Percentiles rank a stretch among this genome's conserved stretches.
Conservation (phyloP, 495 filamentous ascomycete genomes). For the Lasiosphaeris hirsuta region DNA sequence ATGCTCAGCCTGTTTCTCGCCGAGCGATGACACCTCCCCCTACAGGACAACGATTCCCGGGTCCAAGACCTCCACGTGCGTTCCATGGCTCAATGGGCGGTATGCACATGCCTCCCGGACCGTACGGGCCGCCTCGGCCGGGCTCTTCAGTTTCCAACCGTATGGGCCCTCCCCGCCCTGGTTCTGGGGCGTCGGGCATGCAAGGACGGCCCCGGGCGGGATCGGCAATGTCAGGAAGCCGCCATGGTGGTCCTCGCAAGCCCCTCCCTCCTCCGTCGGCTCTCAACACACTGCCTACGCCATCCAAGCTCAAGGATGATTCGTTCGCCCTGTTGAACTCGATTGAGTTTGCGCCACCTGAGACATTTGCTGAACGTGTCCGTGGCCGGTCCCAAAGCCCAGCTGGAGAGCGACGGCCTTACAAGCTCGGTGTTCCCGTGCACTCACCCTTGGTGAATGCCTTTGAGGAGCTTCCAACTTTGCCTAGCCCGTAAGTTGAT, state of each 20-base stretch:
- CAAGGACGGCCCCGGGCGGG: slow-evolving; percentile 46
- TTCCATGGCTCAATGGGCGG: slow-evolving; percentile 38
- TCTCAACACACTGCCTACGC: slow-evolving; percentile 76
- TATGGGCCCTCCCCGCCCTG: slow-evolving; percentile 51
- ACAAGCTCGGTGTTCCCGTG: slow-evolving; percentile 62
- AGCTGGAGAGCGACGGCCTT: slow-evolving; percentile 69
- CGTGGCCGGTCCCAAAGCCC: slow-evolving; percentile 79
- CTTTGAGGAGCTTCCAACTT: slow-evolving; percentile 78
- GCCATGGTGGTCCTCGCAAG: slow-evolving; percentile 33
- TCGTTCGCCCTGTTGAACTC: slow-evolving; percentile 62
- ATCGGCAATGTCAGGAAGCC: slow-evolving; percentile 36
- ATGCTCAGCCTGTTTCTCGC: slow-evolving; percentile 76
- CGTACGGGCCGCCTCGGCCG: slow-evolving; percentile 39
- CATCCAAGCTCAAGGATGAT: slow-evolving; percentile 82
- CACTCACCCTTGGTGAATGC: slow-evolving; percentile 76
- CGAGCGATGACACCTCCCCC: slow-evolving; percentile 98
- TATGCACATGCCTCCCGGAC: slow-evolving; percentile 26
- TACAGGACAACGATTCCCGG: slow-evolving; percentile 65
- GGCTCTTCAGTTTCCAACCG: slow-evolving; percentile 41
- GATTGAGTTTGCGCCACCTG: slow-evolving; percentile 84
- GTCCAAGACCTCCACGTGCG: slow-evolving; percentile 34
- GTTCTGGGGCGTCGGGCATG: slow-evolving; percentile 63
- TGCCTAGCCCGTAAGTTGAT: slow-evolving; percentile 85
- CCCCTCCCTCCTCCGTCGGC: slow-evolving; percentile 70
- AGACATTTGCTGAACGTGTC: slow-evolving; percentile 61